These are phyloP conservation scores for Entrophospora sp. DNA, from an alignment of 192 early-diverging fungal species.

Conservation along the genomic window DNA sequence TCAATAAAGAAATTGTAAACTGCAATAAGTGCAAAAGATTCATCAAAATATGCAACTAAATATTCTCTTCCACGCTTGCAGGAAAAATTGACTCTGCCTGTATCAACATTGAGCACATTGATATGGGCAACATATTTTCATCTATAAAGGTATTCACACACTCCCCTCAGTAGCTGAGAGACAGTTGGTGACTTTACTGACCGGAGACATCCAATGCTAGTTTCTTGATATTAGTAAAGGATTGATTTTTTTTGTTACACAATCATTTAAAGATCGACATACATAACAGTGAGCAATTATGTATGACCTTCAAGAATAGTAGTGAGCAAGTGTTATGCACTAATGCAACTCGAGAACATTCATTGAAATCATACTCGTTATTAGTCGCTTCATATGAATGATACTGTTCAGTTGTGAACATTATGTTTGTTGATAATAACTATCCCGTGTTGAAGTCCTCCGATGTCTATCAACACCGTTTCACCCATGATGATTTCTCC, in stretches of 20 bases:
- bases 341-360: conserved; percentile 5
- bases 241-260: too few relatives aligned
- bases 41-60: background rate
- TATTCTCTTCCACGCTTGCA: background rate
- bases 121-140: background rate
- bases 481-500: background rate
- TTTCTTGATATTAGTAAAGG: background rate
- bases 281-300: background rate
- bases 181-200: background rate
- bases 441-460: background rate
- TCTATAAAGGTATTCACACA: background rate
- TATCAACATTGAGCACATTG: background rate
- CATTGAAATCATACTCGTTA: background rate
- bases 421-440: background rate
- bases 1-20: background rate
- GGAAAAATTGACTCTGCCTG: background rate
- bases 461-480: background rate
- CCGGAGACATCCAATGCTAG: background rate
- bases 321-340: background rate
- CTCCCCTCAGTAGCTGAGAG: background rate
- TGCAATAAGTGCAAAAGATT: background rate
- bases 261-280: too few relatives aligned
- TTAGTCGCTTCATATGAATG: background rate
- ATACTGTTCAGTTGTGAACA: background rate
- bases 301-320: background rate